Evolutionary conservation across 2,329 filamentous ascomycete genomes (phyloP), one percentile per base, ranked within the genome.

Genomic region (Alternaria triticimaculans): DNA sequence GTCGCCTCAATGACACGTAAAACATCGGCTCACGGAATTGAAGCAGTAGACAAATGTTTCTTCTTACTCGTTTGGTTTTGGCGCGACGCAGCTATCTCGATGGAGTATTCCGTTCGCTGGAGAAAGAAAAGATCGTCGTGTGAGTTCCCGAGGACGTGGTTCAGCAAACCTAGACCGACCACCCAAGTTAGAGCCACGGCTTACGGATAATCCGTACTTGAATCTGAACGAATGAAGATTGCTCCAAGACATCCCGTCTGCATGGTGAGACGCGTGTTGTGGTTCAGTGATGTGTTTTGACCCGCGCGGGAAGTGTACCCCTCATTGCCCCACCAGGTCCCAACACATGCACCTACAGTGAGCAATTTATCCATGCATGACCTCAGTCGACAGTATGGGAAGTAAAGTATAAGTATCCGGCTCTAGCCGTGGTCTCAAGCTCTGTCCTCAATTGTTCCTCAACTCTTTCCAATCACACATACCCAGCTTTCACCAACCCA

Each of bases 261-360:
- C 49, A 53, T 37, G 20, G 6, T 20, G 20, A 53, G 14, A 37
- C 20, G 30, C 20, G 30, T 37, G 5, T 53, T 23, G 26, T 33
- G 54, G 54, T 50, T 58, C 8, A 14, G 18, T 50, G 53, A 62
- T 37, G 43, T 55, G 44, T 33, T 48, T 53, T 53, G 30, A 57
- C 63, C 48, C 48, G 25, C 45, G 14, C 21, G 26, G 50, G 41
- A 54, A 43, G 30, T 56, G 41, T 62, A 46, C 63, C 66, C 66
- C 66, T 64, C 66, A 58, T 30, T 66, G 66, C 63, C 66, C 66
- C 66, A 56, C 63, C 50, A 30, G 48, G 57, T 63, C 49, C 57
- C 44, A 61, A 53, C 56, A 21, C 11, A 14, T 64, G 64, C 61
- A 66, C 60, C 37, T 44, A 55, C 57, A 57, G 48, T 58, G 56